Conservation (phyloP, 1,284 basidiomycete species). For the Trichosporon sp. region DNA sequence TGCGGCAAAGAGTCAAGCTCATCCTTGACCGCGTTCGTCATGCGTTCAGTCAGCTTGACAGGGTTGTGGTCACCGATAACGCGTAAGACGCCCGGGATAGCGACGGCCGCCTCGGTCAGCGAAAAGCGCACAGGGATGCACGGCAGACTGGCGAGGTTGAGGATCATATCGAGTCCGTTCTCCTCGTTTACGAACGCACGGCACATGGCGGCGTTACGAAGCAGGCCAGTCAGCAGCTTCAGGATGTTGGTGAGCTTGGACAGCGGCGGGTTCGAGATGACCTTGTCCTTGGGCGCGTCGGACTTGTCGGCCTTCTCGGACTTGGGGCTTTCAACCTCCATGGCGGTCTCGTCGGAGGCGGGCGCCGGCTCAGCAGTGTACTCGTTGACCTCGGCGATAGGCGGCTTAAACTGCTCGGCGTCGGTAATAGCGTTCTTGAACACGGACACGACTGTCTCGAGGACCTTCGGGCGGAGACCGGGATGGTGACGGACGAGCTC, state of each 20-base stretch:
- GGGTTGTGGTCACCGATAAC: constrained; percentile 85
- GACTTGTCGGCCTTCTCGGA: constrained; percentile 20
- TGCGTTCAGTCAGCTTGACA: constrained; percentile 70
- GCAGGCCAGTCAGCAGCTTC: constrained; percentile 30
- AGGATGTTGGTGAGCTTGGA: constrained; percentile 38
- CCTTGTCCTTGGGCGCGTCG: constrained; percentile 27
- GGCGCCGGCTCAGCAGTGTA: constrained; percentile 30
- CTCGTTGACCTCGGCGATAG: constrained; percentile 32
- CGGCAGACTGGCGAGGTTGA: constrained; percentile 76
- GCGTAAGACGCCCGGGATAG: constrained; percentile 83
- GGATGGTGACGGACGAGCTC: constrained; percentile 98
- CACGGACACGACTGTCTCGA: constrained; percentile 71
- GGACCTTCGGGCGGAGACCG: constrained; percentile 74
- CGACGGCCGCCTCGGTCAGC: constrained; percentile 74
- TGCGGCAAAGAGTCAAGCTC: constrained; percentile 71
- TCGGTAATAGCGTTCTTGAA: constrained; percentile 66
- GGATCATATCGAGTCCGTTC: constrained; percentile 75
- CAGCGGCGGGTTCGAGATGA: constrained; percentile 33
- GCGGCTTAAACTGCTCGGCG: constrained; percentile 39
- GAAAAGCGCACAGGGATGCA: constrained; percentile 90
- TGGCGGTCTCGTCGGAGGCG: constrained; percentile 15
- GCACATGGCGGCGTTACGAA: constrained; percentile 64
- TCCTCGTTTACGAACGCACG: constrained; percentile 76
- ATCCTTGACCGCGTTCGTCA: constrained; percentile 71
- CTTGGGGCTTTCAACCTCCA: constrained; percentile 27